These are phyloP conservation scores for Dryadomyces quercus-mongolicae DNA, from an alignment of 2,329 filamentous ascomycete genomes.

Conservation along the genomic window DNA sequence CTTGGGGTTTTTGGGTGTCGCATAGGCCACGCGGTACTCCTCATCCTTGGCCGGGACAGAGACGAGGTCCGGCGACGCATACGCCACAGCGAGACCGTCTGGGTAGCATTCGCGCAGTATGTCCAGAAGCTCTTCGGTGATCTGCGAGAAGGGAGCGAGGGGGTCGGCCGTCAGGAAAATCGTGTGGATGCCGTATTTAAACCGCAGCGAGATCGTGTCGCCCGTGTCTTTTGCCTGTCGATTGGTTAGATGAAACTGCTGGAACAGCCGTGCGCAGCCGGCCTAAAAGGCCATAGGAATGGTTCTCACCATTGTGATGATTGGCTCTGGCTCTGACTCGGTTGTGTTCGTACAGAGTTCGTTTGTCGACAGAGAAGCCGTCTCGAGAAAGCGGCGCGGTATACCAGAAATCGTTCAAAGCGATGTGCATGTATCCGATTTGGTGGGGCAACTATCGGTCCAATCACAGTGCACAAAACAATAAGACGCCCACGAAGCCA, in stretches of 20 bases:
- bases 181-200: constrained; percentile 62
- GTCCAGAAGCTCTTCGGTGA: constrained; percentile 46
- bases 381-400: background rate
- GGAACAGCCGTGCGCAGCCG: too few relatives aligned
- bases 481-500: too few relatives aligned
- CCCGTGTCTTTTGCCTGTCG: constrained; percentile 7
- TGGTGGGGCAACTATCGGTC: background rate
- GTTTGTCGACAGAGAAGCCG: too few relatives aligned
- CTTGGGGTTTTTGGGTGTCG: constrained; percentile 27
- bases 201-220: constrained; percentile 51
- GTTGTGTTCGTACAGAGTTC: background rate
- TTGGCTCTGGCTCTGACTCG: background rate
- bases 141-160: constrained; percentile 39
- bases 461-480: background rate
- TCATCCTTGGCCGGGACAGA: constrained; percentile 27
- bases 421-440: background rate
- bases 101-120: constrained; percentile 47
- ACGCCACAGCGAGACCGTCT: constrained; percentile 31
- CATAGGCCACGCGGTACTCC: constrained; percentile 28
- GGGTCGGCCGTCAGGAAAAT: constrained; percentile 55
- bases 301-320: constrained; percentile 11
- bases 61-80: constrained; percentile 21
- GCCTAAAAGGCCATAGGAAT: background rate
- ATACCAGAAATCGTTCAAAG: too few relatives aligned
- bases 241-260: too few relatives aligned